These are phyloP conservation scores for Rhinocladiella similis DNA, from an alignment of 2,329 filamentous ascomycete genomes.

Conservation along the genomic window DNA sequence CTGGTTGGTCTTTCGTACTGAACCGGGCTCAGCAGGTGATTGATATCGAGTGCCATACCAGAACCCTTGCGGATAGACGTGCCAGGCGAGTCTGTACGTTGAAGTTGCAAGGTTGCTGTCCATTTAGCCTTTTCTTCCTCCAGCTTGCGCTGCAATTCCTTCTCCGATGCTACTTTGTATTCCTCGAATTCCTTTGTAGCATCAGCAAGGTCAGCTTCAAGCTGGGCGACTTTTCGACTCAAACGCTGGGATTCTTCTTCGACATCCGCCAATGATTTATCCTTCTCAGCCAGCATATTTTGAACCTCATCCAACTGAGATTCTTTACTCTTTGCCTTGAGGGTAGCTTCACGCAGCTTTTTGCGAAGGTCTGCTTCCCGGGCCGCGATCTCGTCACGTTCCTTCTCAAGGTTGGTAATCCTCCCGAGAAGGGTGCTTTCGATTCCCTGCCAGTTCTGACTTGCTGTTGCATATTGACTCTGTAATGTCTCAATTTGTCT, in stretches of 20 bases:
- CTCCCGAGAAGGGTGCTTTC: conserved; percentile 81
- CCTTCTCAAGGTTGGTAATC: conserved; percentile 77
- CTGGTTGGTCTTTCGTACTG: conserved; percentile 39
- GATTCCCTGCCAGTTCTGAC: conserved; percentile 97
- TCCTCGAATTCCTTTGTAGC: conserved; percentile 56
- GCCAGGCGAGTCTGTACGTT: conserved; percentile 43
- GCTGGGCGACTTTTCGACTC: conserved; percentile 42
- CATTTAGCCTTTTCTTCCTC: conserved; percentile 66
- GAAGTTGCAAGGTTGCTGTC: conserved; percentile 46
- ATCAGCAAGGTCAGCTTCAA: conserved; percentile 65
- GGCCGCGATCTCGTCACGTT: conserved; percentile 80
- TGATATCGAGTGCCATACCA: conserved; percentile 37
- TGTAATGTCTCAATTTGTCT: conserved; percentile 94
- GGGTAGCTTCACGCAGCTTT: conserved; percentile 82
- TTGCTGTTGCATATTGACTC: conserved; percentile 90
- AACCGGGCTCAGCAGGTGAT: conserved; percentile 36
- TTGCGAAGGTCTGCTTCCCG: conserved; percentile 85
- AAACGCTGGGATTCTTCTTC: conserved; percentile 57
- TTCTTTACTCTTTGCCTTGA: conserved; percentile 68
- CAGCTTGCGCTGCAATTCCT: conserved; percentile 57
- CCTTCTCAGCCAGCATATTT: conserved; percentile 41
- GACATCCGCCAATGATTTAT: conserved; percentile 62
- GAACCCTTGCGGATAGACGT: conserved; percentile 39
- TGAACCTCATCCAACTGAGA: conserved; percentile 75
- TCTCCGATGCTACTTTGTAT: conserved; percentile 60